Base-by-base conservation (phyloP, 2,329 filamentous ascomycete genomes). In the Botrytis paeoniae region DNA sequence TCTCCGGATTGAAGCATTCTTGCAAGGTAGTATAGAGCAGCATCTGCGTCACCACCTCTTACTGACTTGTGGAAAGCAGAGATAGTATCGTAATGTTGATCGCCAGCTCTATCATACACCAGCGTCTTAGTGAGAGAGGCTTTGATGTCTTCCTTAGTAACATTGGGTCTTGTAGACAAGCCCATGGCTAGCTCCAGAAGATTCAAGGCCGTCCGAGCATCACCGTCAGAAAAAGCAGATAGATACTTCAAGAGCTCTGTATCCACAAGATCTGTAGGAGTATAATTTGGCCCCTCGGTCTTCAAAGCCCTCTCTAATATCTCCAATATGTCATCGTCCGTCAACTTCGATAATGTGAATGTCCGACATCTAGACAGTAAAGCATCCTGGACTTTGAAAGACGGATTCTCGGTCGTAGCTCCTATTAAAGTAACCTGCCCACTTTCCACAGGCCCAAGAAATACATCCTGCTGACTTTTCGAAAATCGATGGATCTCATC, bases 71-170 rank as follows among this genome's bases (percentile, higher is more conserved):
- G 96, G 78, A 98, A 96, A 43, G 96, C 96, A 0, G 93, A 97
- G 79, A 99, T 98, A 70, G 93, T 96, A 81, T 99, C 95, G 84
- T 98, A 99, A 83, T 98, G 96, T 81, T 97, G 94, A 82, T 99
- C 96, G 70, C 96, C 95, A 0, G 93, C 93, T 71, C 96, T 90
- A 82, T 99, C 96, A 83, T 98, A 98, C 22, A 98, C 94, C 2
- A 98, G 86, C 0, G 95, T 98, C 80, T 95, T 95, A 3, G 95
- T 98, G 16, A 99, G 86, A 3, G 92, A 88, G 1, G 89, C 85
- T 80, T 97, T 97, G 80, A 99, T 89, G 73, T 90, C 88, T 9
- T 92, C 90, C 75, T 91, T 89, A 0, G 93, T 96, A 75, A 92
- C 90, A 16, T 85, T 85, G 0, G 87, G 85, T 10, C 88, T 87